Base-by-base conservation (phyloP, 129 eudicot genomes). In the Solidago caesia region DNA sequence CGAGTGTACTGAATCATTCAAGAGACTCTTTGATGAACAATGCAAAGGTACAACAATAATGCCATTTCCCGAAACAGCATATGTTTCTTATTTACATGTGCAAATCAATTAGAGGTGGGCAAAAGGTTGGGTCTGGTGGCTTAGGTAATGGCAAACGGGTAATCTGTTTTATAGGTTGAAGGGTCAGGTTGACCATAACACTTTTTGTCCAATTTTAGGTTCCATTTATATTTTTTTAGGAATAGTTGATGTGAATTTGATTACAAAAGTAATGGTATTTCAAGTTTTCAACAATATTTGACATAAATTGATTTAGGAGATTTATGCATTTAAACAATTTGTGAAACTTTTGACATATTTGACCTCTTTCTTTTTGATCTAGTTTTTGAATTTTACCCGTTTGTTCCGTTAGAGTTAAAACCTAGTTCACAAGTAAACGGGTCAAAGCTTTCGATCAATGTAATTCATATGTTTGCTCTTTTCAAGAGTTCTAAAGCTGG, bases 21-120 rank as follows among this genome's bases (percentile, higher is more conserved):
- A 85, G 81, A 75, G 68, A 25, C 53, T 81, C 45, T 91, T 95
- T 87, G 93, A 91, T 60, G 90, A 88, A 79, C 85, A 73, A 82
- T 85, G 94, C 84, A 83, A 87, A 91, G 99, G 99, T 95, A 81
- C 64, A 68, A 0, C 25, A 52, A 43, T 41, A 12, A 44, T 64
- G 43, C 7, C 59, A 64, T 29, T 70, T 77, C 45, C 58, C 39
- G 43, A 46, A 67, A 52, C n/a, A 75, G 12, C 73, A 49, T 12
- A 4, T 11, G 5, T 52, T 39, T 63, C 68, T 63, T 39, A 5
- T 63, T 52, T 12, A 33, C 47, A 26, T 39, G 8, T 63, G 21
- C 29, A 44, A 39, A 33, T 63, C 15, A 15, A 63, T 62, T 62
- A 29, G 44, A 27, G 44, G 16, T 61, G 15, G 67, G 43, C 12